Conservation (phyloP, 2,329 filamentous ascomycete species). For the Trichoderma oligosporum region DNA sequence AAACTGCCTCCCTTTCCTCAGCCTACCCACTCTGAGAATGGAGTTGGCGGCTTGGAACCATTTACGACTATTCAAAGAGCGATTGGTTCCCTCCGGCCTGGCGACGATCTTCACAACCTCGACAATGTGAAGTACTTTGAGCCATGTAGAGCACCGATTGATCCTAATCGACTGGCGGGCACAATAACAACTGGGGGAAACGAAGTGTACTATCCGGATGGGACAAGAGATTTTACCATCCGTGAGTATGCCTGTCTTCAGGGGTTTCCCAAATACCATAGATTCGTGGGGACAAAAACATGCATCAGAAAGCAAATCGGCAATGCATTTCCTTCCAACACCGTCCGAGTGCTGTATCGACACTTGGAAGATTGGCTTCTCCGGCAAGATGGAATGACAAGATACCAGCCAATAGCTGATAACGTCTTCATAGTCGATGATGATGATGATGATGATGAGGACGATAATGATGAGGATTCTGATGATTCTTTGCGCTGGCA, state of each 20-base stretch:
- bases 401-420: conserved; percentile 20
- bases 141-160: conserved; percentile 38
- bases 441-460: conserved; percentile 26
- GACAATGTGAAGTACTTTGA: conserved; percentile 26
- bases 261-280: conserved; percentile 61
- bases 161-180: conserved; percentile 46
- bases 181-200: conserved; percentile 65
- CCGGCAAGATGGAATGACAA: conserved; percentile 38
- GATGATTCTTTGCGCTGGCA: conserved; percentile 18
- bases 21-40: conserved; percentile 52
- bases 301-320: conserved; percentile 64
- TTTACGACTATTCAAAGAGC: conserved; percentile 46
- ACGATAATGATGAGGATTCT: conserved; percentile 26
- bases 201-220: conserved; percentile 62
- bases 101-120: conserved; percentile 41
- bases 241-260: conserved; percentile 67
- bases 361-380: conserved; percentile 47
- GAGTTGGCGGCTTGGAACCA: conserved; percentile 34
- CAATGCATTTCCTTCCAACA: conserved; percentile 69
- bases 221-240: conserved; percentile 58
- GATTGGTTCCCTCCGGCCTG: conserved; percentile 33
- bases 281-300: conserved; percentile 46
- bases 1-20: conserved; percentile 61
- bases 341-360: conserved; percentile 48
- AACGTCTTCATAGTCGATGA: conserved; percentile 28